phyloP scores from a whole-genome alignment of 2,329 filamentous ascomycete species.

The Cercospora berteroae region DNA sequence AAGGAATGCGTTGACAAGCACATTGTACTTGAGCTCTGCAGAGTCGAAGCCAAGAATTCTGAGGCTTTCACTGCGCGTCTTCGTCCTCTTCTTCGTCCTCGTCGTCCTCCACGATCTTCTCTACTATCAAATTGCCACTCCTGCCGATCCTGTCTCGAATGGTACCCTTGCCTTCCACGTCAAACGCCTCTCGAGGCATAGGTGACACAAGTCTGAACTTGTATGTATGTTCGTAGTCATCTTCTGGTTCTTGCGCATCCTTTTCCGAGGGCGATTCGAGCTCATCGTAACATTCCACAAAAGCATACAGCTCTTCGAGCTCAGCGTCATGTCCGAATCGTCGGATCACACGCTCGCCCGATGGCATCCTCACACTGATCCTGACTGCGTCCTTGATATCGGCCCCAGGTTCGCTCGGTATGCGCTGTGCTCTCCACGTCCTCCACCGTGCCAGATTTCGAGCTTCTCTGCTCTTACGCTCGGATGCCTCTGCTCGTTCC shows the following conservation, averaged over 20 bases:
- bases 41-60: background rate
- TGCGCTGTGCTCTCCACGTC: slow-evolving; percentile 68
- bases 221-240: slow-evolving; percentile 73
- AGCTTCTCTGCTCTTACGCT: slow-evolving; percentile 58
- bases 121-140: slow-evolving; percentile 86
- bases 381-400: slow-evolving; percentile 69
- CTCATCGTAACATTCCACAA: slow-evolving; percentile 84
- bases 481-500: slow-evolving; percentile 63
- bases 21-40: too few relatives aligned
- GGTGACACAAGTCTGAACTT: slow-evolving; percentile 80
- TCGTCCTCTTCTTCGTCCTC: slow-evolving; percentile 48
- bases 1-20: background rate
- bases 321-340: slow-evolving; percentile 67
- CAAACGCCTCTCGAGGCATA: slow-evolving; percentile 79
- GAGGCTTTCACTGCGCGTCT: background rate
- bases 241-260: slow-evolving; percentile 55
- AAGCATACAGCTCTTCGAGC: slow-evolving; percentile 90
- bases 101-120: slow-evolving; percentile 60
- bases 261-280: slow-evolving; percentile 46
- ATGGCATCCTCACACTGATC: slow-evolving; percentile 61
- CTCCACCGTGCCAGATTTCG: slow-evolving; percentile 69
- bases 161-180: slow-evolving; percentile 63
- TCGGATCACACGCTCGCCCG: slow-evolving; percentile 72
- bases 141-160: slow-evolving; percentile 73
- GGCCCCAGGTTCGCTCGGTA: slow-evolving; percentile 66